Evolutionary conservation across 257 asterid species (phyloP).

Genomic region (Fraxinus excelsior): DNA sequence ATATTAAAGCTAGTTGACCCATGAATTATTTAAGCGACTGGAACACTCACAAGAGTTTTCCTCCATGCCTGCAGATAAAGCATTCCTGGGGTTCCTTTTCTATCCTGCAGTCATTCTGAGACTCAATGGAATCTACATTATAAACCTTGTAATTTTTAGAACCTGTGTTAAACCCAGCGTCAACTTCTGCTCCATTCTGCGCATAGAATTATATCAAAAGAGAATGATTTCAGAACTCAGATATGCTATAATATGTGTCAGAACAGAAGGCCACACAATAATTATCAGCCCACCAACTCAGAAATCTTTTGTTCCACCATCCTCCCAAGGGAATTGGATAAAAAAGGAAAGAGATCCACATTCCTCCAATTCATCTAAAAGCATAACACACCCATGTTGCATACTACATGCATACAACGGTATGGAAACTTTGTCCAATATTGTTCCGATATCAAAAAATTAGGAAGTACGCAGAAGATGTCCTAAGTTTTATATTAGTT

Average conservation of each 20-base stretch:
- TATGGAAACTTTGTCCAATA: no score
- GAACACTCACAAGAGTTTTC: conserved; percentile 35
- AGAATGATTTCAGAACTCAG: not conserved
- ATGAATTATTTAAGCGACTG: no score
- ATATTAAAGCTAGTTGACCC: not conserved
- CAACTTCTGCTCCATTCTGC: conserved; percentile 14
- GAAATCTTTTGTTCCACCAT: not conserved
- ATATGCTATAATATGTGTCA: not conserved
- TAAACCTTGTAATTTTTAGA: conserved; percentile 4
- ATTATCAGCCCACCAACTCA: not conserved
- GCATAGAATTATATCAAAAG: not conserved
- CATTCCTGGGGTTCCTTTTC: conserved; percentile 25
- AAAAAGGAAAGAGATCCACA: not conserved
- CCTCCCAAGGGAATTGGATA: not conserved
- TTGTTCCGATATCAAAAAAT: no score
- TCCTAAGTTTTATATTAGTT: no score
- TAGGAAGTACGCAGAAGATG: no score
- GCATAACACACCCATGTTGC: no score
- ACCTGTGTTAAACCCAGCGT: not conserved
- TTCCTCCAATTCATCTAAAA: not conserved
- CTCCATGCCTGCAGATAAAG: conserved; percentile 17
- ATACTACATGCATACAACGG: not conserved
- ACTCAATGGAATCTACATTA: conserved; percentile 1
- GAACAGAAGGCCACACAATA: not conserved
- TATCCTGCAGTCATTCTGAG: conserved; percentile 10